Evolutionary conservation across 306 rosid genomes (phyloP), one percentile per base, ranked within the genome.

Genomic region (Quercus engelmannii): DNA sequence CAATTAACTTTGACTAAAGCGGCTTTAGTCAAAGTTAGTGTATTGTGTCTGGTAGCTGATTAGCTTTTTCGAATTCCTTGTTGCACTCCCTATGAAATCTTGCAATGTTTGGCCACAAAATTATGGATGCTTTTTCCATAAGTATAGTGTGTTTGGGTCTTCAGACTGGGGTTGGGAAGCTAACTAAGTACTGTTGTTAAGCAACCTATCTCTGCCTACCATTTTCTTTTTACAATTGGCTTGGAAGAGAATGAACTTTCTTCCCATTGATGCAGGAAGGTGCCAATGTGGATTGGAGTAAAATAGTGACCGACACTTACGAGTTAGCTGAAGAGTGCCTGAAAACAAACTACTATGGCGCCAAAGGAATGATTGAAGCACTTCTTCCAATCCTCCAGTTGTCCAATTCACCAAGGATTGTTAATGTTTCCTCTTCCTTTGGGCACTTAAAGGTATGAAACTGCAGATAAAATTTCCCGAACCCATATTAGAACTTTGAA

Each of bases 331-430:
- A 75, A 75, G 57, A 75, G 17, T 75, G 79, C 43, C 23, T 75
- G 35, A 21, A 33, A 13, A 74, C 1, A 55, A 74, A 74, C 55
- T 74, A 74, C 33, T 33, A 74, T 57, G 79, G 79, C 4, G 1
- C 57, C 55, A 43, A 43, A 46, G 62, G 71, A 63, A 41, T 75
- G 72, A 33, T 26, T 9, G 79, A 75, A 62, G 79, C 79, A 61
- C 31, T 75, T 14, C 11, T 49, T 17, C 70, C 79, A 13, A 71
- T 62, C 31, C 79, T 75, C 3, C 79, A 41, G 21, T 62, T 43
- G 26, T 75, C 79, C 10, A 55, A 75, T 41, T 75, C 79, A 5
- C 71, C 79, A 5, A 75, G 79, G n/a, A 75, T 75, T 14, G 72
- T 75, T 2, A 75, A 75, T 17, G 72, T 75, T 46, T 75, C 79